A percentile compares a stretch with the other conserved stretches of the same genome.
Evolutionary conservation across 805 yeast genomes (phyloP).

Genomic region (Yamadazyma olivae): DNA sequence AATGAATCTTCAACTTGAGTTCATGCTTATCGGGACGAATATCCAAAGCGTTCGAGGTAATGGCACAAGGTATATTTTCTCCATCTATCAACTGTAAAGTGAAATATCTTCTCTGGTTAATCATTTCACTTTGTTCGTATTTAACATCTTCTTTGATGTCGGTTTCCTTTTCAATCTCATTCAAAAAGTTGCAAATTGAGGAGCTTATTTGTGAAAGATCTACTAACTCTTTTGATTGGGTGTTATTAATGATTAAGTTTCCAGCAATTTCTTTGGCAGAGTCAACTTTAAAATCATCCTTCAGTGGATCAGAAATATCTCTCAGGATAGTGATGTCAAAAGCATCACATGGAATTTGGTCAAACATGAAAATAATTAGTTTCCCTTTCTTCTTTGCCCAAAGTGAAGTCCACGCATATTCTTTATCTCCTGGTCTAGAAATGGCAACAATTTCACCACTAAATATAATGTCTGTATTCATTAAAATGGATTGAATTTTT

Average conservation of each 20-base stretch:
- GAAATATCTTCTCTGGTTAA: conserved; percentile 63
- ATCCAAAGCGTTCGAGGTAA: conserved; percentile 58
- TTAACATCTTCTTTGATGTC: conserved; percentile 10
- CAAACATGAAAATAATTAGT: conserved; percentile 78
- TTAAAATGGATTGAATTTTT: conserved; percentile 11
- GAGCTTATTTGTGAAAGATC: conserved; percentile 22
- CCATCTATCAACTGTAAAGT: conserved; percentile 46
- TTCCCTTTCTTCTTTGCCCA: conserved; percentile 83
- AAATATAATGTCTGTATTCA: conserved; percentile 49
- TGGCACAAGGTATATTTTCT: conserved; percentile 68
- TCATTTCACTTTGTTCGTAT: conserved; percentile 17
- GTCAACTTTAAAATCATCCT: conserved; percentile 12
- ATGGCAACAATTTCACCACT: conserved; percentile 87
- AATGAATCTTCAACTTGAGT: conserved; percentile 63
- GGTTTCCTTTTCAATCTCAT: conserved; percentile 3
- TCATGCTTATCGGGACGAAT: conserved; percentile 36
- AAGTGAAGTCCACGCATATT: conserved; percentile 77
- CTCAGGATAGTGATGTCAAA: conserved; percentile 49
- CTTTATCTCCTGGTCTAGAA: conserved; percentile 57
- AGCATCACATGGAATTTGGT: conserved; percentile 70
- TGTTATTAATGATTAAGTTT: conserved; percentile 20
- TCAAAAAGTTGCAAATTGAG: conserved; percentile 23
- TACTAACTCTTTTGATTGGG: conserved; percentile 10
- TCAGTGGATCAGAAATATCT: conserved; percentile 1
- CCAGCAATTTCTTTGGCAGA: conserved; percentile 36